Evolutionary conservation across 2,329 filamentous ascomycete species (phyloP).

Genomic region (Ophiosphaerella herpotricha): DNA sequence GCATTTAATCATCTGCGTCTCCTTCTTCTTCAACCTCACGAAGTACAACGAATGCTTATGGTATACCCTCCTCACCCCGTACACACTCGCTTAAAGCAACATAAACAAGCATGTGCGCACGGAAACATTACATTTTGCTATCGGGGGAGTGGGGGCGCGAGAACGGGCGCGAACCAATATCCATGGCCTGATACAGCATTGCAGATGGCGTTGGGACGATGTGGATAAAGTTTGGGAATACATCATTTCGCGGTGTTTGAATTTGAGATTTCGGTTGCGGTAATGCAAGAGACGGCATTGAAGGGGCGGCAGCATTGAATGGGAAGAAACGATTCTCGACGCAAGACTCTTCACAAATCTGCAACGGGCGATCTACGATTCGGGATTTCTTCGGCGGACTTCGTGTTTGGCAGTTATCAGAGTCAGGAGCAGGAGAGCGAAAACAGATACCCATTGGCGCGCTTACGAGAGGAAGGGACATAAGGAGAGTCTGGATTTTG

Average conservation of each 20-base stretch:
- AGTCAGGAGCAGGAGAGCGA: constrained; percentile 10
- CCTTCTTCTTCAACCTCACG: constrained; percentile 26
- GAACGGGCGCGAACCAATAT: neutral
- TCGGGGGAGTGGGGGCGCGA: constrained; percentile 1
- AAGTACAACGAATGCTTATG: constrained; percentile 36
- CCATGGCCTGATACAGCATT: constrained; percentile 26
- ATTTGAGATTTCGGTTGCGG: constrained; percentile 19
- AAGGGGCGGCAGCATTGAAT: constrained; percentile 2
- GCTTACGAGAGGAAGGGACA: constrained; percentile 4
- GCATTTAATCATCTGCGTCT: constrained; percentile 31
- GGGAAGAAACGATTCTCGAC: constrained; percentile 1
- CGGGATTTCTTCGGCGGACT: too few relatives aligned
- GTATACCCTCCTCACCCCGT: constrained; percentile 30
- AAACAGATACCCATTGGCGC: constrained; percentile 30
- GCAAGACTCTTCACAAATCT: neutral
- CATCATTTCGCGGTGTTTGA: constrained; percentile 13
- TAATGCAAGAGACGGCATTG: constrained; percentile 5
- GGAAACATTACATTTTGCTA: neutral
- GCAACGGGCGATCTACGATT: too few relatives aligned
- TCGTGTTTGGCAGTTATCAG: neutral
- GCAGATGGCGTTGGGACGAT: constrained; percentile 32
- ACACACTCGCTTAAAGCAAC: constrained; percentile 21
- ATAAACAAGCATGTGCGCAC: constrained; percentile 1
- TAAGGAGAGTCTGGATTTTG: constrained; percentile 5
- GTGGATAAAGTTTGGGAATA: constrained; percentile 18